A percentile compares a stretch with the other conserved stretches of the same genome.
These are phyloP conservation scores for Trichoderma sp. DNA, from an alignment of 2,329 filamentous ascomycete species.

Conservation along the genomic window DNA sequence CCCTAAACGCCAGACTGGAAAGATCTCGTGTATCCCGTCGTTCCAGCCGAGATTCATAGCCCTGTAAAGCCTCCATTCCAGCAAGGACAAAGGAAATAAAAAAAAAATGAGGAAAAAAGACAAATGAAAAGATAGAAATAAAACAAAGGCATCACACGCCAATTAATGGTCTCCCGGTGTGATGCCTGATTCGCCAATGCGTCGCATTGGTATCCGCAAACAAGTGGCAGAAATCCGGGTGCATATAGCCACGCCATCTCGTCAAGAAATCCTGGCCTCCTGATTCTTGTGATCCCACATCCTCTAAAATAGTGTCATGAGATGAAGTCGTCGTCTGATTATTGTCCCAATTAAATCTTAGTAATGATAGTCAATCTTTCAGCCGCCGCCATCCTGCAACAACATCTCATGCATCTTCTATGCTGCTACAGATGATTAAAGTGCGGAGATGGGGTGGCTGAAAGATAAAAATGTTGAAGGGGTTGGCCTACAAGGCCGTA, in stretches of 20 bases:
- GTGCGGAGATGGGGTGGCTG: background rate
- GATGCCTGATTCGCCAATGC: conserved; percentile 25
- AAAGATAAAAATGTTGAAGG: background rate
- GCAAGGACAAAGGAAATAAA: background rate
- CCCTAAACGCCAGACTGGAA: conserved; percentile 13
- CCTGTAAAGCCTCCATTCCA: conserved; percentile 6
- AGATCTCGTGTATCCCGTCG: background rate
- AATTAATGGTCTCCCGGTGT: background rate
- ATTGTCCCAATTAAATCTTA: conserved; percentile 18
- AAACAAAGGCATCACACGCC: background rate
- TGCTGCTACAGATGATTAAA: conserved; percentile 17
- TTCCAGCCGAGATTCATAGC: conserved; percentile 13
- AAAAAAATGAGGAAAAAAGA: background rate
- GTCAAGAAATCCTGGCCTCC: conserved; percentile 14
- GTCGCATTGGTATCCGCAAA: conserved; percentile 16
- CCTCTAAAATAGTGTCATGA: conserved; percentile 24
- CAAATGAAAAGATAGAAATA: background rate
- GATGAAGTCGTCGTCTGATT: conserved; percentile 19
- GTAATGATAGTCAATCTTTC: conserved; percentile 1
- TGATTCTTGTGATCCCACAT: conserved; percentile 25
- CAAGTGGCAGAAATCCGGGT: conserved; percentile 35
- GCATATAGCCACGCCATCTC: conserved; percentile 28
- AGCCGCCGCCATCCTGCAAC: background rate
- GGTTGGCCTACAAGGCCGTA: background rate
- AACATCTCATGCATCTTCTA: conserved; percentile 21